Base-by-base conservation (phyloP, 2,329 filamentous ascomycete genomes). In the Penicillium capsulatum region DNA sequence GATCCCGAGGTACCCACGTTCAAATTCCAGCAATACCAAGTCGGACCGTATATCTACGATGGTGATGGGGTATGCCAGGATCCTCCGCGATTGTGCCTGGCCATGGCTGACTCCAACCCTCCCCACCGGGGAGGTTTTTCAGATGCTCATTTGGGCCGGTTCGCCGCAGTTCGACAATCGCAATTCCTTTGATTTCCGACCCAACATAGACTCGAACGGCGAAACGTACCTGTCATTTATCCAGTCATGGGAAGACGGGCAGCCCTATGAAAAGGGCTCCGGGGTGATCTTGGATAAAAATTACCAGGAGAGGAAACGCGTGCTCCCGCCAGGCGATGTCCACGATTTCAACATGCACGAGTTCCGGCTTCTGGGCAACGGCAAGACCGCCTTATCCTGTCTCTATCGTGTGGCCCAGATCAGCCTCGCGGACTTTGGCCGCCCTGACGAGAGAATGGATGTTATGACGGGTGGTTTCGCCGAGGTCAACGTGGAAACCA, bases 21-120 rank as follows among this genome's bases (percentile, higher is more conserved):
- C 17, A 57, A 53, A 36, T 59, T 50, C 42, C 59, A 68, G 34
- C 68, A 70, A 38, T 55, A 66, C 43, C 69, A 72, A 50, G 64
- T 69, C 20, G 69, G 70, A 3, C 66, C 71, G 10, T 69, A 74
- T 46, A 73, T 74, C 37, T 73, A 72, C 51, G 71, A 74, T 48
- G 68, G 67, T 44, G 60, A 61, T 49, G 71, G 70, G 38, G 61
- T 65, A 59, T 36, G 50, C 5, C 9, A 9, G 9, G 9, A 22
- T 22, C 9, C 19, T 22, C 19, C 9, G 9, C 19, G 9, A 22
- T 22, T 22, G 19, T 5, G 9, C 5, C 9, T 22, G 19, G 19
- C 5, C 9, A 22, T 22, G 19, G 19, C 19, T 22, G 19, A 22
- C 19, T n/a, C n/a, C n/a, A n/a, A n/a, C n/a, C n/a, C n/a, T n/a